These are phyloP conservation scores for Lachancea waltii DNA, from an alignment of 805 yeast species.

Conservation along the genomic window DNA sequence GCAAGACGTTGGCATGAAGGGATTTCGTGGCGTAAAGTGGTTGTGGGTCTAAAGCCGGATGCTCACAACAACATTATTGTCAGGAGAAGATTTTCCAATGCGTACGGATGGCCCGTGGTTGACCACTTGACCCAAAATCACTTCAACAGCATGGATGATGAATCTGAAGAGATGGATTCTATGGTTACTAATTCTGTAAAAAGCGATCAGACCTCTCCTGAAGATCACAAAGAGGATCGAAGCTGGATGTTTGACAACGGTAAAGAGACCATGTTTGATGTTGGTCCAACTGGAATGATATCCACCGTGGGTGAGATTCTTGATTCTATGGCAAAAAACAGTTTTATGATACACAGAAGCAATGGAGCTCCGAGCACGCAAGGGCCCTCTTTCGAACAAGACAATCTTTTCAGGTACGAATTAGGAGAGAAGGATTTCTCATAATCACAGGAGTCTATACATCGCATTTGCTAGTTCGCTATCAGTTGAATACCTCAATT, in stretches of 20 bases:
- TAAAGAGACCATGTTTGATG: conserved; percentile 35
- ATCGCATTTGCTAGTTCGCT: conserved; percentile 35
- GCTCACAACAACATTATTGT: conserved; percentile 75
- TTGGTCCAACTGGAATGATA: conserved; percentile 69
- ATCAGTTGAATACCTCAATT: conserved; percentile 19
- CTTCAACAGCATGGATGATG: conserved; percentile 35
- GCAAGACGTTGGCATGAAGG: conserved; percentile 66
- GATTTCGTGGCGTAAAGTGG: conserved; percentile 64
- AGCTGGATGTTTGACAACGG: conserved; percentile 46
- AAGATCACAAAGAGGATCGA: conserved; percentile 27
- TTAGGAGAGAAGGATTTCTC: conserved; percentile 3
- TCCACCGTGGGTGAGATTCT: conserved; percentile 57
- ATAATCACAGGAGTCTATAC: conserved; percentile 26
- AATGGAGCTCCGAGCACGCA: conserved; percentile 1
- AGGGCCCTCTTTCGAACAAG: conserved; percentile 1
- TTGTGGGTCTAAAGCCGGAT: conserved; percentile 62
- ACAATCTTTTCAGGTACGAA: conserved; percentile 11
- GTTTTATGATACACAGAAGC: conserved; percentile 5
- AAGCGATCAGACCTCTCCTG: too few relatives aligned
- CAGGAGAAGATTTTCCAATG: conserved; percentile 65
- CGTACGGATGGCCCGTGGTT: conserved; percentile 78
- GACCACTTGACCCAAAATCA: conserved; percentile 63
- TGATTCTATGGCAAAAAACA: conserved; percentile 36
- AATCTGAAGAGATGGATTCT: too few relatives aligned
- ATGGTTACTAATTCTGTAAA: too few relatives aligned